Evolutionary conservation across 2,329 filamentous ascomycete genomes (phyloP), one percentile per base, ranked within the genome.

Genomic region (Venturia oleaginea): DNA sequence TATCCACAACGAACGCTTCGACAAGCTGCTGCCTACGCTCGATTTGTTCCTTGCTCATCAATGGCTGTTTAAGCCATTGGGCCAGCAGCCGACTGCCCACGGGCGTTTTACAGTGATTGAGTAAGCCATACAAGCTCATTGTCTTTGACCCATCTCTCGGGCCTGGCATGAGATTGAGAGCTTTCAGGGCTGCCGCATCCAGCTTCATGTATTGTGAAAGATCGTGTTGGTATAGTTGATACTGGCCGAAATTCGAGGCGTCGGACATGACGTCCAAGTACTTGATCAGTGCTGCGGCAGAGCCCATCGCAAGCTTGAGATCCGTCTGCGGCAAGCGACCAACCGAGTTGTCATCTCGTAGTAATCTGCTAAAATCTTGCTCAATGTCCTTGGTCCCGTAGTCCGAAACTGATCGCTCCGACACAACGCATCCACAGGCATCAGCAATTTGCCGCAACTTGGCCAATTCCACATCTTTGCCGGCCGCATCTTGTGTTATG

Each of bases 61-160:
- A 78, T 0, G 94, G 94, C 75, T 99, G 94, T 77, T 99, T 99
- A 63, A 99, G 80, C 94, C 94, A 99, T 73, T 99, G 95, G 1
- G 93, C 88, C 37, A 99, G 80, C 65, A 99, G 76, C 59, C 95
- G 84, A 71, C 92, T 96, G 17, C 94, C 94, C 0, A 96, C 87
- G 0, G 94, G 91, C 1, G 94, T 99, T 76, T 96, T 97, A 86
- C 94, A 99, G 75, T 97, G 92, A 71, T 99, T 97, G 51, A 99
- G 81, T 22, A 99, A 79, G 0, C 94, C 94, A 70, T 90, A 99
- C 62, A 99, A 75, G 72, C 92, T 97, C 94, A 99, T 99, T 0
- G 86, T 95, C 79, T 97, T 97, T n/a, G 91, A 85, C 1, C 94
- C 94, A 72, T 99, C 94, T 68, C 92, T 86, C 0, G 91, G 91